These are phyloP conservation scores for Naumovozyma castellii DNA, from an alignment of 805 yeast species.

Conservation along the genomic window DNA sequence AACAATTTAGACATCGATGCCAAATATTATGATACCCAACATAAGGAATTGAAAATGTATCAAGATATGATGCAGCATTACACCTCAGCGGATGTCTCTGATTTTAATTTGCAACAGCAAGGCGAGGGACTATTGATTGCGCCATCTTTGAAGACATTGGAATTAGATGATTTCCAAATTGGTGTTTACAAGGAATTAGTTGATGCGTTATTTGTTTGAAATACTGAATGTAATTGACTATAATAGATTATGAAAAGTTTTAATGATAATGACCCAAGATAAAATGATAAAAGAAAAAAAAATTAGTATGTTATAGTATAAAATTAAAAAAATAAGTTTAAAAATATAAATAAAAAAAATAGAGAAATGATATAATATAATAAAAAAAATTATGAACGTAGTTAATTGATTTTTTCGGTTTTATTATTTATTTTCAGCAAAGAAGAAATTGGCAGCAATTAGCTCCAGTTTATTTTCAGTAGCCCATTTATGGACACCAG, in stretches of 20 bases:
- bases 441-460: conserved; percentile 72
- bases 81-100: conserved; percentile 18
- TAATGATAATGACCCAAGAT: background rate
- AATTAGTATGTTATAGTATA: background rate
- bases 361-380: background rate
- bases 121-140: conserved; percentile 12
- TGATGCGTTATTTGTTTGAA: conserved; percentile 16
- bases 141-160: conserved; percentile 24
- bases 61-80: conserved; percentile 29
- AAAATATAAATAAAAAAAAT: background rate
- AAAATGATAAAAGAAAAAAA: background rate
- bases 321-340: background rate
- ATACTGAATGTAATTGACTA: background rate
- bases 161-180: conserved; percentile 30
- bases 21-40: conserved; percentile 25
- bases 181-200: conserved; percentile 30
- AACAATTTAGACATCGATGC: conserved; percentile 26
- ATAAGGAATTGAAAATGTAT: conserved; percentile 26
- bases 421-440: conserved; percentile 50
- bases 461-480: conserved; percentile 51
- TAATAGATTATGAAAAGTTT: background rate
- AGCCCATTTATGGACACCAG: conserved; percentile 72
- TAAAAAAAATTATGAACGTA: background rate
- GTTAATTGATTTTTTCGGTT: background rate
- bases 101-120: conserved; percentile 11